These are phyloP conservation scores for Geotrichum ghanense DNA, from an alignment of 805 yeast genomes.

Conservation along the genomic window DNA sequence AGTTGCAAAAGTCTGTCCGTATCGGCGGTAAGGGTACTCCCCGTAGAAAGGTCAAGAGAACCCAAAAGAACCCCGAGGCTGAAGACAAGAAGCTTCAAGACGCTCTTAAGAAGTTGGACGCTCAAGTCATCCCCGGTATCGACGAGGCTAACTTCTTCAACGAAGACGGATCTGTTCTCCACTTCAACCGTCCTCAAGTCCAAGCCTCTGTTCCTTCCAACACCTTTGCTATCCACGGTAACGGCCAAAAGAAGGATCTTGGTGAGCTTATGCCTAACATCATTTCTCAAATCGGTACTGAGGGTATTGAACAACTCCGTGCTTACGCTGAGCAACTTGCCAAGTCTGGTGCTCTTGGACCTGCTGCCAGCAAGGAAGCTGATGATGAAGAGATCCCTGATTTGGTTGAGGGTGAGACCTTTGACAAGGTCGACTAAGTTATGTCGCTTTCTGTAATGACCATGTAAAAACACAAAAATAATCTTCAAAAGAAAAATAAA, in stretches of 20 bases:
- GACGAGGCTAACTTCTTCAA: conserved; percentile 97
- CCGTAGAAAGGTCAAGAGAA: conserved; percentile 79
- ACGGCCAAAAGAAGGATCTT: conserved; percentile 84
- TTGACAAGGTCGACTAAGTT: conserved; percentile 49
- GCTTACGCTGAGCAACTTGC: conserved; percentile 84
- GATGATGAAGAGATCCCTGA: conserved; percentile 47
- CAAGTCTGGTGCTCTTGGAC: conserved; percentile 38
- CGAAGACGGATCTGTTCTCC: conserved; percentile 92
- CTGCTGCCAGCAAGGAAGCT: conserved; percentile 36
- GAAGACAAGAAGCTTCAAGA: conserved; percentile 86
- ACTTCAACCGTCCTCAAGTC: conserved; percentile 92
- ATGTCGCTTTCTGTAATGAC: conserved; percentile 2
- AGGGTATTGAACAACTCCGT: conserved; percentile 80
- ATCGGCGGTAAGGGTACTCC: conserved; percentile 62
- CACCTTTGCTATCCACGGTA: conserved; percentile 91
- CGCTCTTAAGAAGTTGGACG: conserved; percentile 79
- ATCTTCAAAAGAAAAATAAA: conserved; percentile 2
- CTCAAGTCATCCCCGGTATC: conserved; percentile 76
- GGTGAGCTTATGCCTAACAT: conserved; percentile 90
- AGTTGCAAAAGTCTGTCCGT: conserved; percentile 69
- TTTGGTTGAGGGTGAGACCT: conserved; percentile 81
- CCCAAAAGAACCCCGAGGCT: conserved; percentile 42
- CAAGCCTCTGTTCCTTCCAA: conserved; percentile 86
- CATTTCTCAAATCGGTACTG: conserved; percentile 93
- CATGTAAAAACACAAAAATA: background rate